Evolutionary conservation across 2,329 filamentous ascomycete genomes (phyloP).

Genomic region (Beauveria bassiana): DNA sequence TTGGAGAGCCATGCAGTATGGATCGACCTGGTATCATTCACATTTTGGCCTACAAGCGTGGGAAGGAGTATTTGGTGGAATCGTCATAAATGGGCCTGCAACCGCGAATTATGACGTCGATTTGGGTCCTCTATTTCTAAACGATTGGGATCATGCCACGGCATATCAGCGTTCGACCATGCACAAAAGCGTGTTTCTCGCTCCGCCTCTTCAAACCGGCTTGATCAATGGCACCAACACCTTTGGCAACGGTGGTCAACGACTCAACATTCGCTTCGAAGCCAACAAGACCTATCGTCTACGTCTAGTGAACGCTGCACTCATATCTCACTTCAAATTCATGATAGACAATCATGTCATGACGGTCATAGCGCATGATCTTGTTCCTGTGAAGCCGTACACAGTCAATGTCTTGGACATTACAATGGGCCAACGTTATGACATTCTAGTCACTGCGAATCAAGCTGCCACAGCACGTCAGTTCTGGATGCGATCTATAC

Average conservation of each 20-base stretch:
- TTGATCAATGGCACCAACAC: not conserved
- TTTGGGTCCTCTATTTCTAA: slow-evolving; percentile 49
- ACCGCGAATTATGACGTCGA: slow-evolving; percentile 55
- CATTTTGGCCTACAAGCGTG: slow-evolving; percentile 26
- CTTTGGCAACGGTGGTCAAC: slow-evolving; percentile 20
- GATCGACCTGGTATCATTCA: slow-evolving; percentile 58
- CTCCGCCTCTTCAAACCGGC: not conserved
- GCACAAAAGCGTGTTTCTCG: not conserved
- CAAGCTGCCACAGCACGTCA: not conserved
- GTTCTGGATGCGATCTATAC: not conserved
- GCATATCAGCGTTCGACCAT: not conserved
- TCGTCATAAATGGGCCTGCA: slow-evolving; percentile 54
- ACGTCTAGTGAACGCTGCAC: slow-evolving; percentile 39
- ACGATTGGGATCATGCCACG: slow-evolving; percentile 46
- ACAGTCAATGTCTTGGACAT: slow-evolving; percentile 26
- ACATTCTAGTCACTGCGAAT: not conserved
- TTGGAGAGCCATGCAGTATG: slow-evolving; percentile 48
- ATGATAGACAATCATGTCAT: slow-evolving; percentile 49
- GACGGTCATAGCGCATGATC: slow-evolving; percentile 49
- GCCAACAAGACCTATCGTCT: slow-evolving; percentile 38
- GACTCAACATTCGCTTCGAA: slow-evolving; percentile 30
- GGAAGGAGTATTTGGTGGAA: slow-evolving; percentile 48
- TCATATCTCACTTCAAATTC: slow-evolving; percentile 39
- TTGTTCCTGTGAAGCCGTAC: slow-evolving; percentile 40
- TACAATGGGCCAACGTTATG: not conserved